Percentiles rank a stretch among this genome's conserved stretches.
These are phyloP conservation scores for Ceratocystiopsis sp. DNA, from an alignment of 2,329 filamentous ascomycete genomes.

Conservation along the genomic window DNA sequence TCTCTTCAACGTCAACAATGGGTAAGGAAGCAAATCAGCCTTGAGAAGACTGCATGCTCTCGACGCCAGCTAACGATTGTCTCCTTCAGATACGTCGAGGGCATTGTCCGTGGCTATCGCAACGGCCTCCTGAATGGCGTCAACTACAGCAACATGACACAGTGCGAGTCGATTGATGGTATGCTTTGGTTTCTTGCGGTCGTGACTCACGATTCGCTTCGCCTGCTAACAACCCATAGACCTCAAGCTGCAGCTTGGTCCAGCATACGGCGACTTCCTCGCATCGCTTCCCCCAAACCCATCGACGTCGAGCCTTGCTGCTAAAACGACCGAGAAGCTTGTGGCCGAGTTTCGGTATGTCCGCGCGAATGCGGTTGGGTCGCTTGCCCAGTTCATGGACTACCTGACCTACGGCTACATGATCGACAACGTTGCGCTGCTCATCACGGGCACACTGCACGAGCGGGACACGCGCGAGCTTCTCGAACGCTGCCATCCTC, in stretches of 20 bases:
- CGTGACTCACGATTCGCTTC: neutral
- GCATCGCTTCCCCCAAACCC: constrained; percentile 86
- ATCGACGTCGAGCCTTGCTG: constrained; percentile 84
- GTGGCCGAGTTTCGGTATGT: constrained; percentile 95
- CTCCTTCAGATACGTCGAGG: constrained; percentile 71
- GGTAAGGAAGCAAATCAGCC: constrained; percentile 32
- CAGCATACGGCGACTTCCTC: constrained; percentile 94
- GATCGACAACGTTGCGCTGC: constrained; percentile 97
- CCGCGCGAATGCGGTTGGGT: constrained; percentile 81
- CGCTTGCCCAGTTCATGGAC: constrained; percentile 88
- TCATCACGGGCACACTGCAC: constrained; percentile 95
- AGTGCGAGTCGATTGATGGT: constrained; percentile 98
- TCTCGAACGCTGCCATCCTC: constrained; percentile 84
- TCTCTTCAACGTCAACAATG: constrained; percentile 87
- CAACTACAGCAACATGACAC: constrained; percentile 89
- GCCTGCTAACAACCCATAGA: constrained; percentile 33
- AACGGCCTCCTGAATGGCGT: constrained; percentile 78
- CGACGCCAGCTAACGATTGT: neutral
- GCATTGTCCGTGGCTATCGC: constrained; percentile 91
- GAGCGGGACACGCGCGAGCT: constrained; percentile 94
- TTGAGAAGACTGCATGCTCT: neutral
- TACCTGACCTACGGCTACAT: constrained; percentile 99
- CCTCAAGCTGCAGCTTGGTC: constrained; percentile 92
- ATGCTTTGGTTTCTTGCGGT: constrained; percentile 14
- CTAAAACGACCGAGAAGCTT: constrained; percentile 94